Percentiles rank a stretch among this genome's conserved stretches.
phyloP scores from a whole-genome alignment of 129 eudicot genomes.

The Pittosporum tobira region DNA sequence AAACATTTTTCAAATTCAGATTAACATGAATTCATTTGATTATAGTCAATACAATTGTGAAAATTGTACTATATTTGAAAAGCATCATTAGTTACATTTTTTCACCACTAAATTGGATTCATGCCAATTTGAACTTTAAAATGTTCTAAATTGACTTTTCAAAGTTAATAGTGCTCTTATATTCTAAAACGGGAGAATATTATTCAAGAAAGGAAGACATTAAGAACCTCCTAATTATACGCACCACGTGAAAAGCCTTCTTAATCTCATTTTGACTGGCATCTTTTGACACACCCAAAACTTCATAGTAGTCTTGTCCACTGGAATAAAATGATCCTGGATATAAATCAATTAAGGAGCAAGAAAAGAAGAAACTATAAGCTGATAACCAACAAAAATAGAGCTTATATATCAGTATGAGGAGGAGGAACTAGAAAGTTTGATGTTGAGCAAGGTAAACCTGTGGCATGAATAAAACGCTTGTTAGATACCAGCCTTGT shows the following conservation, averaged over 20 bases:
- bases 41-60: no score
- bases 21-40: no score
- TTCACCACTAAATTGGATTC: no score
- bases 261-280: conserved; percentile 77
- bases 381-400: not conserved
- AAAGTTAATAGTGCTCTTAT: no score
- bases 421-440: not conserved
- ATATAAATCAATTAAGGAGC: not conserved
- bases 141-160: no score
- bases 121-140: no score
- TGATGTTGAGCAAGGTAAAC: conserved; percentile 22
- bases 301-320: conserved; percentile 53
- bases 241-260: conserved; percentile 80
- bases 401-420: not conserved
- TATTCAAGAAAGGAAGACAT: not conserved
- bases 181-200: no score
- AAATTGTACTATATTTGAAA: no score
- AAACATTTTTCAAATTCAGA: no score
- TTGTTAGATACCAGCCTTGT: conserved; percentile 22
- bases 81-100: no score
- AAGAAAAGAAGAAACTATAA: not conserved
- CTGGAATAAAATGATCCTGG: conserved; percentile 38
- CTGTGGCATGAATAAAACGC: conserved; percentile 84
- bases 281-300: conserved; percentile 62
- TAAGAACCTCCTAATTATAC: conserved; percentile 15